Evolutionary conservation across 352 stramenopile genomes (phyloP), one percentile per base, ranked within the genome.

Genomic region (Pythium utonaiense): DNA sequence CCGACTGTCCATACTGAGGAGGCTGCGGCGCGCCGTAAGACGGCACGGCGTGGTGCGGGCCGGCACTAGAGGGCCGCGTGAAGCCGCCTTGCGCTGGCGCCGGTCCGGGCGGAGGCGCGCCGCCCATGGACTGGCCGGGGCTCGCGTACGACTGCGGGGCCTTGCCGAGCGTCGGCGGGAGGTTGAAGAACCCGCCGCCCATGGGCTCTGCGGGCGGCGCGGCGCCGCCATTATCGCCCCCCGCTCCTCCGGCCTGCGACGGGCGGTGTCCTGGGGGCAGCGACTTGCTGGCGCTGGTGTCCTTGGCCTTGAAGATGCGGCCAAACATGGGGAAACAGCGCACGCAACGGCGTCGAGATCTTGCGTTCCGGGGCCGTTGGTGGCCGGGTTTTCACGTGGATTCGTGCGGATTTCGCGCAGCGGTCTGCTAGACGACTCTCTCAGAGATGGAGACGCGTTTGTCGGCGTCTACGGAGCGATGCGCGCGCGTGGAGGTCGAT

Each of bases 221-320:
- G 3, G 45, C 66, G 13, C 65, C 66, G 21, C 61, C 67, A 30
- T 53, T 51, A 30, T 57, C 48, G 8, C 52, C 60, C 17, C 57
- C 58, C 1, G 24, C 49, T 7, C 64, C 59, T 0, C 49, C 57
- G 13, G 64, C 28, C 19, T 75, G 66, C n/a, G 67, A 62, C 47
- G 66, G 65, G 24, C 79, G 82, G 69, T 87, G 80, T 30, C 78
- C 83, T 12, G 75, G 73, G 16, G 83, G 80, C 0, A 78, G 75
- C 22, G 57, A 64, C 72, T 89, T 90, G 36, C 44, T 49, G 21
- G 44, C 47, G 25, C 73, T 73, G 64, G 92, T 80, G 19, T 91
- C 78, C 54, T 92, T 92, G 66, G 89, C 89, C 72, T 90, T 92
- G 48, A 90, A 92, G 60, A 94, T 89, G 16, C 84, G 80, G 24